Conservation (phyloP, 228 moss, liverwort and hornwort species). For the Sphagnum fallax region DNA sequence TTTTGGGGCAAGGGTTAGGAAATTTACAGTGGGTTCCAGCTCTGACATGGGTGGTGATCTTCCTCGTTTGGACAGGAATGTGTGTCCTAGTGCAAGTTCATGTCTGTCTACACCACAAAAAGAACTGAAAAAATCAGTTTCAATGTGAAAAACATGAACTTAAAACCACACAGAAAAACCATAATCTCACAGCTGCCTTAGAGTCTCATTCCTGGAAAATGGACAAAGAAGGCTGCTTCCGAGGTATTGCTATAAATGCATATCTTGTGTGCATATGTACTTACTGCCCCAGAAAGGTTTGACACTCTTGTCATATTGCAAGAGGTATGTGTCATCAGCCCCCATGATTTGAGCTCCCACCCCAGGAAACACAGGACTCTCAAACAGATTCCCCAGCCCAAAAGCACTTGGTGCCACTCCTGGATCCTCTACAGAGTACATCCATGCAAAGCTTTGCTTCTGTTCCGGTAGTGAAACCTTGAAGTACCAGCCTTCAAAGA, state of each 20-base stretch:
- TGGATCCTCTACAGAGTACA: constrained; percentile 94
- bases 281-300: constrained; percentile 75
- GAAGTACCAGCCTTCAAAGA: constrained; percentile 99
- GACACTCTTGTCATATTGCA: constrained; percentile 56
- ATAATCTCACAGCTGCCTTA: too few species aligned
- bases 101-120: constrained; percentile 30
- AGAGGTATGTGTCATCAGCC: constrained; percentile 73
- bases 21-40: constrained; percentile 57
- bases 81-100: constrained; percentile 78
- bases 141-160: too few species aligned
- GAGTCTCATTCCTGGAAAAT: too few species aligned
- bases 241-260: too few species aligned
- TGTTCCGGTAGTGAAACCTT: constrained; percentile 83
- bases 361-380: constrained; percentile 42
- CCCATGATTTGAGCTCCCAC: constrained; percentile 93
- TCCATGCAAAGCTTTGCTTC: constrained; percentile 93
- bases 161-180: too few species aligned
- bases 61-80: constrained; percentile 46
- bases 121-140: neutral
- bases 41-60: constrained; percentile 56
- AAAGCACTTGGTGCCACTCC: constrained; percentile 7
- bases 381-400: constrained; percentile 24
- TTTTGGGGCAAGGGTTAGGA: neutral
- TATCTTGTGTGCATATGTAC: neutral
- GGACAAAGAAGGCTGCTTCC: too few species aligned